Conservation (phyloP, 495 filamentous ascomycete species). For the Penicillium alfredii region DNA sequence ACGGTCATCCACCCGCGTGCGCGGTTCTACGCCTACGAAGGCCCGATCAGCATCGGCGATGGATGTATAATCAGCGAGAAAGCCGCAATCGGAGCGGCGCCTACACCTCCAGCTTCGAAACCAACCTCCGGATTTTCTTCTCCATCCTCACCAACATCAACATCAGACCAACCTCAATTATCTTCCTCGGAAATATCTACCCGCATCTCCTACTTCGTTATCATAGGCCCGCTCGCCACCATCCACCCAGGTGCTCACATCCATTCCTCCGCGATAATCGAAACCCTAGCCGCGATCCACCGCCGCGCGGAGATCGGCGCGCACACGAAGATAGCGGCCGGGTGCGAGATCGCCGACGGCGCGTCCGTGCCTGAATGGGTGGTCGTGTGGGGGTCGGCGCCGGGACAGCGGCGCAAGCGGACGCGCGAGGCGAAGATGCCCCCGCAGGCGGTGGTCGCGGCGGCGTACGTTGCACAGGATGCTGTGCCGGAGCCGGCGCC, state of each 20-base stretch:
- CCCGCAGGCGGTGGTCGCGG: conserved; percentile 19
- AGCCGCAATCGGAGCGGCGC: conserved; percentile 48
- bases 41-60: conserved; percentile 65
- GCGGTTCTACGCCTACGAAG: conserved; percentile 60
- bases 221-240: conserved; percentile 27
- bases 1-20: conserved; percentile 79
- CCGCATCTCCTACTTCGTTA: conserved; percentile 33
- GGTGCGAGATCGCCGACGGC: conserved; percentile 27
- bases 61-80: conserved; percentile 75
- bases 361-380: conserved; percentile 33
- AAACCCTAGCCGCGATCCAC: conserved; percentile 27
- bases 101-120: conserved; percentile 20
- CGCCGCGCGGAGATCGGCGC: conserved; percentile 30
- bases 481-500: conserved; percentile 20
- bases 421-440: conserved; percentile 18
- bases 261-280: conserved; percentile 32
- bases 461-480: conserved; percentile 14
- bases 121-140: conserved; percentile 7
- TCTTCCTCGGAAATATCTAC: too few species aligned
- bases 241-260: conserved; percentile 33
- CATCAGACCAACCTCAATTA: conserved; percentile 5
- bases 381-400: conserved; percentile 39
- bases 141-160: conserved; percentile 7
- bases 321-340: conserved; percentile 37
- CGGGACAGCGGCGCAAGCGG: conserved; percentile 31